Evolutionary conservation across 2,329 filamentous ascomycete species (phyloP).

Genomic region (Rhynchosporium graminicola): DNA sequence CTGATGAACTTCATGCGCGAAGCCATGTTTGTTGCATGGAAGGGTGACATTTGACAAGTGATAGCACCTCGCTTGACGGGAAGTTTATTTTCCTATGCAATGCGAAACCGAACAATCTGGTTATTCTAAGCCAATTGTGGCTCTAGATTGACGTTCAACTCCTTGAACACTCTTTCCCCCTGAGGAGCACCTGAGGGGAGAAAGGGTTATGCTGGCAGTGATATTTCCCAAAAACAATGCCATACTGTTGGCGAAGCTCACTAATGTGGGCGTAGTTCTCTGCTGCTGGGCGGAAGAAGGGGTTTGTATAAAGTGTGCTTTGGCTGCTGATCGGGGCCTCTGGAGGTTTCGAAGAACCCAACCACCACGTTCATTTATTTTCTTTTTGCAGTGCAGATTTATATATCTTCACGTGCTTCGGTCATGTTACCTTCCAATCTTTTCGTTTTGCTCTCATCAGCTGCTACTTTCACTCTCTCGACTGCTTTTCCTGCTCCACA

Average conservation of each 20-base stretch:
- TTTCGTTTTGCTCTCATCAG: conserved; percentile 19
- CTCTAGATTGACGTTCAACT: neutral
- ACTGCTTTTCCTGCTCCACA: conserved; percentile 16
- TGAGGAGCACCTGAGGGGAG: conserved; percentile 3
- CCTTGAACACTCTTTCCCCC: too few relatives aligned
- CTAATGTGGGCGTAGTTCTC: neutral
- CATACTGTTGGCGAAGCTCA: conserved; percentile 9
- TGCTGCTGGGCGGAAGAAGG: neutral
- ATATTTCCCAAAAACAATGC: conserved; percentile 23
- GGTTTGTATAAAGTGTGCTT: conserved; percentile 2
- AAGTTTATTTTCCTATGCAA: conserved; percentile 16
- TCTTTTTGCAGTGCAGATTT: conserved; percentile 9
- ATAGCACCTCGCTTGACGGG: conserved; percentile 11
- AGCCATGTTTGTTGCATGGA: conserved; percentile 5
- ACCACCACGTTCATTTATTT: conserved; percentile 14
- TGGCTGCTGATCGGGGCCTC: conserved; percentile 5
- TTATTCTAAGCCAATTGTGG: conserved; percentile 20
- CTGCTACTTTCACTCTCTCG: conserved; percentile 19
- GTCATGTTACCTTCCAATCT: conserved; percentile 22
- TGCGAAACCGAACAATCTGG: conserved; percentile 29
- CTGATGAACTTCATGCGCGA: conserved; percentile 23
- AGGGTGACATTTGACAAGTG: neutral
- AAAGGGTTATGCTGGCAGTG: conserved; percentile 16
- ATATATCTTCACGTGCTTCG: conserved; percentile 21
- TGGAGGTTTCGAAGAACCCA: neutral